Evolutionary conservation across 1,284 basidiomycete genomes (phyloP), one percentile per base, ranked within the genome.

Genomic region (Papiliotrema nemorosa): DNA sequence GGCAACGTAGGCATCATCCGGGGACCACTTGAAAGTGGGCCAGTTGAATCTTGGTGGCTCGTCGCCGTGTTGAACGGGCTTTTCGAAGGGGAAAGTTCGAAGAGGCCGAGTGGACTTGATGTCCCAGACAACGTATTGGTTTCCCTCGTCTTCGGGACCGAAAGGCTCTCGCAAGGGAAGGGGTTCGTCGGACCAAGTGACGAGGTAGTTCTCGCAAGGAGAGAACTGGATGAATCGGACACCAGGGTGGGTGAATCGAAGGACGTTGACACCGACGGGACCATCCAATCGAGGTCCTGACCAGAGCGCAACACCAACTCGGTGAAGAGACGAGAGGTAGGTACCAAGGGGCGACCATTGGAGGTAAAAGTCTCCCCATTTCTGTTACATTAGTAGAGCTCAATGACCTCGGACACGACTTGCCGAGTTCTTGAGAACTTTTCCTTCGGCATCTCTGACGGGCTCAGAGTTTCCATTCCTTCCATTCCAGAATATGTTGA

Each of bases 171-270:
- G 66, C 50, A 72, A 55, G 52, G 72, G 61, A 76, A 98, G 94
- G 20, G 93, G 86, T 63, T 97, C 90, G 63, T 92, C 88, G 7
- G 96, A 97, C 91, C 94, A 98, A 37, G 96, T 98, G 64, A 97
- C 90, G 59, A 99, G 79, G 78, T 96, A 98, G 60, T 90, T 86
- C 76, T 99, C 96, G 78, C 88, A 89, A 5, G 96, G 93, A 25
- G 93, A 97, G 76, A 98, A 98, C 77, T 97, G 93, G 67, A 99
- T 86, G 41, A 98, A 81, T 73, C 93, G 91, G 63, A 94, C 92
- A 54, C 94, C 82, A 10, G 93, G 92, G 76, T 98, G 96, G 29
- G 90, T 90, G 72, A 97, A 97, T 53, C 91, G 88, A 38, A 72
- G 60, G 24, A 69, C 62, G 57, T 72, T 68, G 64, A 72, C 69